Evolutionary conservation across 2,329 filamentous ascomycete species (phyloP).

Genomic region (Dendrostoma leiphaemia): DNA sequence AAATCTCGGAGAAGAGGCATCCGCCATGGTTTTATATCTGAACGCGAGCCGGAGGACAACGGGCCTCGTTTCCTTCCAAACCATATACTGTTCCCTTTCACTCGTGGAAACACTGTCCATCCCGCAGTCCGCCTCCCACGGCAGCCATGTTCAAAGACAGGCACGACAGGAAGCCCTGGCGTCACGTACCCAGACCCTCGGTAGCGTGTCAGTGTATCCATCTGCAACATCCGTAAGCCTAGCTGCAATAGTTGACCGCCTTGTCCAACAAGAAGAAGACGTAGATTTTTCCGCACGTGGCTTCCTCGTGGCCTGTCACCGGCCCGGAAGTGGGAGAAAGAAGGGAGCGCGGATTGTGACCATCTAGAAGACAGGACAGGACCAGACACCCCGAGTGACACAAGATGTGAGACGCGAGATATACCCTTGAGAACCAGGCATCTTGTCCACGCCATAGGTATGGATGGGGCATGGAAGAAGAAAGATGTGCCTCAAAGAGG

Average conservation of each 20-base stretch:
- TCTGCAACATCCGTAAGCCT: constrained; percentile 12
- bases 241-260: constrained; percentile 24
- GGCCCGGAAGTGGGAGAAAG: constrained; percentile 5
- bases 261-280: constrained; percentile 20
- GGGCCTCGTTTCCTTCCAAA: too few relatives aligned
- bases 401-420: constrained; percentile 13
- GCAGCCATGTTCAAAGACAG: constrained; percentile 8
- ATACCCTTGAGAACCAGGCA: not conserved
- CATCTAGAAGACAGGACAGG: not conserved
- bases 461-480: not conserved
- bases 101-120: too few relatives aligned
- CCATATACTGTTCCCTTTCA: too few relatives aligned
- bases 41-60: too few relatives aligned
- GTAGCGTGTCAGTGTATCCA: constrained; percentile 10
- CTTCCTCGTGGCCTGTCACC: constrained; percentile 16
- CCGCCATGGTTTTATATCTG: too few relatives aligned
- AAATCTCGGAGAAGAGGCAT: too few relatives aligned
- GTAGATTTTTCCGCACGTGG: constrained; percentile 13
- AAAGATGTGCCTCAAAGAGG: not conserved
- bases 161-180: constrained; percentile 6
- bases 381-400: constrained; percentile 6
- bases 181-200: constrained; percentile 12
- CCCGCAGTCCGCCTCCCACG: not conserved
- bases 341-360: constrained; percentile 1
- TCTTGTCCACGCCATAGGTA: not conserved